phyloP scores from a whole-genome alignment of 345 rosid genomes.

The Balakata baccata region DNA sequence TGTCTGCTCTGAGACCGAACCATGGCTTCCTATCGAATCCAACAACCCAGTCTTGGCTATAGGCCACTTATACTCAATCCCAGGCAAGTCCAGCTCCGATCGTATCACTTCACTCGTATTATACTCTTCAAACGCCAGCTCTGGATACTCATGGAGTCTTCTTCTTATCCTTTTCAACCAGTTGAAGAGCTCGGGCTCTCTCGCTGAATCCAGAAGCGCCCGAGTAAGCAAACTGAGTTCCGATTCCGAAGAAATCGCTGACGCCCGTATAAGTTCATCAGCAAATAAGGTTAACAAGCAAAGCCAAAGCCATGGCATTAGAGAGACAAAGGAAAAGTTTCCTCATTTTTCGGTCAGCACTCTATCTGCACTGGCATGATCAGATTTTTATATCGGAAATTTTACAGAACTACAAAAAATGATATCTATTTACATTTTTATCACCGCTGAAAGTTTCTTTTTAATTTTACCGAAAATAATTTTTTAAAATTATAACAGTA shows the following conservation, averaged over 20 bases:
- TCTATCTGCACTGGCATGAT: too few relatives aligned
- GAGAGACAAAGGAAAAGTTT: neutral
- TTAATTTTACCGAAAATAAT: too few relatives aligned
- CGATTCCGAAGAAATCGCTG: neutral
- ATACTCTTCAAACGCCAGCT: conserved; percentile 44
- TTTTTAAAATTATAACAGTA: too few relatives aligned
- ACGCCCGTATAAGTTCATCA: neutral
- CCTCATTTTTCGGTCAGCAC: neutral
- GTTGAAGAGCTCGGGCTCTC: conserved; percentile 36
- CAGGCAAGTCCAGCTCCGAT: conserved; percentile 40
- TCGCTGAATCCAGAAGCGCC: conserved; percentile 33
- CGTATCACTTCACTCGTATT: conserved; percentile 39
- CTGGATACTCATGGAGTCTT: conserved; percentile 52
- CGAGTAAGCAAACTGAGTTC: conserved; percentile 21
- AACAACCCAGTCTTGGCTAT: conserved; percentile 49
- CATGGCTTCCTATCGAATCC: conserved; percentile 39
- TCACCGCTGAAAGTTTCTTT: too few relatives aligned
- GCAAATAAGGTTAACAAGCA: conserved; percentile 2
- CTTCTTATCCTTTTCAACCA: conserved; percentile 43
- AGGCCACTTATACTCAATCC: conserved; percentile 47
- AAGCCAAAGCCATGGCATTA: conserved; percentile 4
- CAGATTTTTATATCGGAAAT: too few relatives aligned
- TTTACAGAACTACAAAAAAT: too few relatives aligned
- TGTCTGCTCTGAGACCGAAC: conserved; percentile 58
- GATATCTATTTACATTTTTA: too few relatives aligned